A percentile compares a stretch with the other conserved stretches of the same genome.
These are phyloP conservation scores for Mortierella sp. DNA, from an alignment of 371 early-diverging fungal species.

Conservation along the genomic window DNA sequence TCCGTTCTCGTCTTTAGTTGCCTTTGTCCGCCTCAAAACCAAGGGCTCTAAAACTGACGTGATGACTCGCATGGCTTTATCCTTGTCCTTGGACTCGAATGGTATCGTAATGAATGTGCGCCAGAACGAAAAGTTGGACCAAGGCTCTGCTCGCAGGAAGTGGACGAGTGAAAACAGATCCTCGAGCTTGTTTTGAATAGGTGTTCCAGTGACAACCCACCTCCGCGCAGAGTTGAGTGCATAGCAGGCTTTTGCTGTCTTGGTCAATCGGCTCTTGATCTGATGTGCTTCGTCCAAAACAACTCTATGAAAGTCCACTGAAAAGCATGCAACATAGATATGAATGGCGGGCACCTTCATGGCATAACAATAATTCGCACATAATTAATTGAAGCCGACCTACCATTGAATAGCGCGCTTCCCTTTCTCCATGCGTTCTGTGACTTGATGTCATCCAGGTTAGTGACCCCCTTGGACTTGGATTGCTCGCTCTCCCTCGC, in stretches of 20 bases:
- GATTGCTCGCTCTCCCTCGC: slow-evolving; percentile 7
- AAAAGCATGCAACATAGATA: neutral
- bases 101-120: slow-evolving; percentile 75
- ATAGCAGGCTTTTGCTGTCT: slow-evolving; percentile 72
- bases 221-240: slow-evolving; percentile 74
- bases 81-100: slow-evolving; percentile 69
- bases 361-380: neutral
- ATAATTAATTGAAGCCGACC: neutral
- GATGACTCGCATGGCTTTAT: slow-evolving; percentile 69
- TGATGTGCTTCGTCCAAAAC: slow-evolving; percentile 87
- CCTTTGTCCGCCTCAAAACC: slow-evolving; percentile 76
- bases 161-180: slow-evolving; percentile 89
- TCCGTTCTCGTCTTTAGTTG: slow-evolving; percentile 69
- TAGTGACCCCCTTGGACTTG: slow-evolving; percentile 5
- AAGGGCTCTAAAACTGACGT: slow-evolving; percentile 79
- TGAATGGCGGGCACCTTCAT: neutral
- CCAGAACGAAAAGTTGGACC: slow-evolving; percentile 78
- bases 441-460: slow-evolving; percentile 29
- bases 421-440: slow-evolving; percentile 43
- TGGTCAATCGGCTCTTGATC: slow-evolving; percentile 74
- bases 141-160: slow-evolving; percentile 84
- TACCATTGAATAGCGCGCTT: slow-evolving; percentile 60
- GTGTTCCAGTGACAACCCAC: slow-evolving; percentile 89
- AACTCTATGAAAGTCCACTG: slow-evolving; percentile 71
- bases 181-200: slow-evolving; percentile 81